Base-by-base conservation (phyloP, 768 basidiomycete species). In the Xerocomellus intermedius region DNA sequence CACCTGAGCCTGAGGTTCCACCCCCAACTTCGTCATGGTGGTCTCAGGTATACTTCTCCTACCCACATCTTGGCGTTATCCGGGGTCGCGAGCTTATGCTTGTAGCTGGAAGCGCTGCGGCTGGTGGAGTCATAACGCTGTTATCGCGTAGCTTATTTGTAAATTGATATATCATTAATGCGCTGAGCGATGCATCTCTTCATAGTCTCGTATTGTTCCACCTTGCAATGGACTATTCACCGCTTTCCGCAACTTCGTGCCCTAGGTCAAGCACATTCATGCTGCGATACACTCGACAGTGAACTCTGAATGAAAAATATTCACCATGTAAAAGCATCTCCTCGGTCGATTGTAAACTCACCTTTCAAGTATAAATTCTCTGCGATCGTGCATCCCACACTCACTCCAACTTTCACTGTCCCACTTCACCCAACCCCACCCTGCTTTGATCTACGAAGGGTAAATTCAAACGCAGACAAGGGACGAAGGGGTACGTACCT, bases 341-440 rank as follows among this genome's bases (percentile, higher is more conserved):
- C 2, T 8, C 16, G 4, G 16, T 37, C 28, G 21, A 42, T 17
- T 30, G 17, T 21, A 13, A 16, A 51, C 73, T 44, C 33, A 74
- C 81, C 81, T 75, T 48, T 84, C 83, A 46, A 77, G 68, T 5
- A 80, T 69, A 17, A 81, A 69, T 55, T 83, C 77, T 12, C 60
- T 64, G 26, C 69, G 73, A 35, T 75, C 75, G 17, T 63, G 61
- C 75, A 79, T 77, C 35, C 63, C 55, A 54, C 74, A 73, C 50
- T 73, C 72, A 36, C 57, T 56, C 82, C 84, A 84, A 38, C 63
- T 59, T n/a, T 76, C 73, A 13, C 75, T 63, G 55, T 85, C 76
- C 83, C 85, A 85, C 58, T 84, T 83, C 21, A 67, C 62, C 84
- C 84, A 87, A 22, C 84, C 83, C 84, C 84, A 86, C 0, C 82